Evolutionary conservation across 1,284 basidiomycete genomes (phyloP).

Genomic region (Gomphus bonarii): DNA sequence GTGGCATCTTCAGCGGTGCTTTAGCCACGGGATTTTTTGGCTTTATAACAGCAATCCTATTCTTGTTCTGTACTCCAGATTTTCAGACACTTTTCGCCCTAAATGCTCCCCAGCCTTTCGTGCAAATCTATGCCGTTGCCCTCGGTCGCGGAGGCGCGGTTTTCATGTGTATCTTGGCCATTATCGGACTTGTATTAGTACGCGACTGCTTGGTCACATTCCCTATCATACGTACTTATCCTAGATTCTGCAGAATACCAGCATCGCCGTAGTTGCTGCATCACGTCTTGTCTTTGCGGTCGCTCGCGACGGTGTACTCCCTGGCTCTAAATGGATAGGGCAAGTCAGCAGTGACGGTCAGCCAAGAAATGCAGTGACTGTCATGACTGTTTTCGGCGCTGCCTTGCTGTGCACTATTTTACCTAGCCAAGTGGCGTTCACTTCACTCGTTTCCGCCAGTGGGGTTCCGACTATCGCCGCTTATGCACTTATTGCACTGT

Average conservation of each 20-base stretch:
- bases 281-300: constrained; percentile 81
- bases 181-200: constrained; percentile 69
- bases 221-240: not conserved
- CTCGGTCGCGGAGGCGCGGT: constrained; percentile 66
- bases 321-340: constrained; percentile 71
- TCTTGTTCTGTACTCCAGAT: constrained; percentile 78
- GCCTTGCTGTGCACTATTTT: constrained; percentile 71
- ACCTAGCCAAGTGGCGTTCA: constrained; percentile 80
- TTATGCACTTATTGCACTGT: constrained; percentile 66
- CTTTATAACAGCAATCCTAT: constrained; percentile 68
- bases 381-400: constrained; percentile 70
- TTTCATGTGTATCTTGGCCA: constrained; percentile 77
- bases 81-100: constrained; percentile 64
- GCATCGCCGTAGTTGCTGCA: constrained; percentile 72
- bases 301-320: constrained; percentile 80
- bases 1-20: constrained; percentile 68
- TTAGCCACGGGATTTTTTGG: constrained; percentile 66
- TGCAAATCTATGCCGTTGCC: constrained; percentile 72
- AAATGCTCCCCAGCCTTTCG: constrained; percentile 78
- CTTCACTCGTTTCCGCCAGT: constrained; percentile 73
- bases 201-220: constrained; percentile 16
- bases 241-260: constrained; percentile 52
- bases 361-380: constrained; percentile 71
- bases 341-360: constrained; percentile 58
- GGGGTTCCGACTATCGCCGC: constrained; percentile 75